Evolutionary conservation across 2,329 filamentous ascomycete genomes (phyloP).

Genomic region (Pyrenochaeta sp.): DNA sequence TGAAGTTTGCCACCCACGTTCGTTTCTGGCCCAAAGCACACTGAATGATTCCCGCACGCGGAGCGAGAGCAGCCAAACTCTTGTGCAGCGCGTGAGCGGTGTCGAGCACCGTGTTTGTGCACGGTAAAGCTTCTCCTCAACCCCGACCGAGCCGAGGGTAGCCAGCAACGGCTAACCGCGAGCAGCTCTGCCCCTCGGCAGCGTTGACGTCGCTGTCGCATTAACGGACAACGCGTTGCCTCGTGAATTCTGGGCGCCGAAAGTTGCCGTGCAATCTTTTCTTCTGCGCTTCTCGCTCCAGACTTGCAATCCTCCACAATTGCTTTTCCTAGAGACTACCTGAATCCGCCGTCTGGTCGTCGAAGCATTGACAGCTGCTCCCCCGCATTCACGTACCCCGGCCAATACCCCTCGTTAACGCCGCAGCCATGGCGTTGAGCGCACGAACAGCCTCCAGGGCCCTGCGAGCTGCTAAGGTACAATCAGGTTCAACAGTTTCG

Average conservation of each 20-base stretch:
- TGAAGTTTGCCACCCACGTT: constrained; percentile 21
- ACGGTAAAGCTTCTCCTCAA: constrained; percentile 38
- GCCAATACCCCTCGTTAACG: constrained; percentile 34
- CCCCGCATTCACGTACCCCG: constrained; percentile 30
- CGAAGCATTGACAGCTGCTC: constrained; percentile 20
- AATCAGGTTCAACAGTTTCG: constrained; percentile 35
- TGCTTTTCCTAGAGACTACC: constrained; percentile 4
- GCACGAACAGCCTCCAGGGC: constrained; percentile 68
- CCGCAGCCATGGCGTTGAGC: constrained; percentile 67
- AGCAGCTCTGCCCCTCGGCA: constrained; percentile 42
- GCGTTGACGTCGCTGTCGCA: constrained; percentile 32
- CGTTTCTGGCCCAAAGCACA: constrained; percentile 1
- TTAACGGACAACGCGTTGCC: constrained; percentile 28
- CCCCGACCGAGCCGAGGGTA: constrained; percentile 42
- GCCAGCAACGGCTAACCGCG: constrained; percentile 28
- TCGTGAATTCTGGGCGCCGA: constrained; percentile 37
- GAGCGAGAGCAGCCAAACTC: constrained; percentile 10
- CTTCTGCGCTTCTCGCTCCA: constrained; percentile 14
- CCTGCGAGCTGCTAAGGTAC: constrained; percentile 70
- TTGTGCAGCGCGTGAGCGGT: constrained; percentile 6
- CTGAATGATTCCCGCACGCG: constrained; percentile 13
- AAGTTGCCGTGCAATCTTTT: constrained; percentile 35
- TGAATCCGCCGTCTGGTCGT: constrained; percentile 15
- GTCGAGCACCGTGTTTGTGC: constrained; percentile 12
- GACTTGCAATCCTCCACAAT: constrained; percentile 5